Evolutionary conservation across 305 asterid genomes (phyloP), one percentile per base, ranked within the genome.

Genomic region (Solanum hybrid): DNA sequence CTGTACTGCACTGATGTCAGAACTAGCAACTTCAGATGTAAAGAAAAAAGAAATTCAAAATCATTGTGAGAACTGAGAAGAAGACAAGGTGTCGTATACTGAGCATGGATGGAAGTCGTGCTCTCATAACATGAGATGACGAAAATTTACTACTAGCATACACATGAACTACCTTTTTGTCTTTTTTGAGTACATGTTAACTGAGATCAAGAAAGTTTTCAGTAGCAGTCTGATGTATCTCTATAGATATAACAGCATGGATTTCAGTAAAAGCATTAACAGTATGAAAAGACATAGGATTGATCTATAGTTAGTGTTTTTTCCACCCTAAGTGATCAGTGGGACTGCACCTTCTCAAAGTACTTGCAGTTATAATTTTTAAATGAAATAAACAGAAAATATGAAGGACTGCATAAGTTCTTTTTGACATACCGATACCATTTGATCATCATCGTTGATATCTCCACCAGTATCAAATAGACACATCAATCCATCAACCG

Each of bases 401-500:
- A 85, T 85, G 17, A 77, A 79, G 84, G 12, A 57, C 14, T 10
- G 88, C 32, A 57, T 7, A 32, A 1, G 51, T 31, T 57, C 11
- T 22, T 31, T 51, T 85, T 89, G 65, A 94, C 98, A 94, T 93
- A 97, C 99, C 27, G 98, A 94, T 51, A 93, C 88, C 94, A 97
- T 90, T 93, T 96, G 94, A 89, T 97, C 99, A 79, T 96, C 98
- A 13, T 97, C 99, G 81, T 96, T 95, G 90, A 97, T 94, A 89
- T 94, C 94, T 84, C 98, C 99, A 79, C 94, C 89, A 82, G 98
- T 95, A 91, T 97, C 98, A 83, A 97, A 97, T 36, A 97, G 93
- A 91, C 99, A 97, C 93, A 97, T 96, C 92, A 97, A 91, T 89
- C 99, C 99, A 93, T 97, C 99, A 68, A 97, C 97, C 3, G 99